Evolutionary conservation across 2,329 filamentous ascomycete species (phyloP).

Genomic region (Didymella segeticola): DNA sequence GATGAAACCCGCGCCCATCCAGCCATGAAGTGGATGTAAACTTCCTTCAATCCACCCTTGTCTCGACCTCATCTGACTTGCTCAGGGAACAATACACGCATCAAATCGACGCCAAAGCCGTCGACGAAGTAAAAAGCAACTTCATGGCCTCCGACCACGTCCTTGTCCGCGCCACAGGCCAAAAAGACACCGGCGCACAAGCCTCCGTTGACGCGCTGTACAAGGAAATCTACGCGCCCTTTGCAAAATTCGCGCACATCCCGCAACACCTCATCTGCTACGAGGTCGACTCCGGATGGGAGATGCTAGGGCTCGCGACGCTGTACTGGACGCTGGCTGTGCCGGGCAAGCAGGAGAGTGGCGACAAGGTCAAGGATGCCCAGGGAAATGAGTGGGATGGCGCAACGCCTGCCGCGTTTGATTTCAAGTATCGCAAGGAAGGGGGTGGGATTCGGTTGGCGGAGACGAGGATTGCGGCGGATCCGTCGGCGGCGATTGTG

Average conservation of each 20-base stretch:
- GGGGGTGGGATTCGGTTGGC: constrained; percentile 6
- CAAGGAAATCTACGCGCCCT: constrained; percentile 19
- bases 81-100: constrained; percentile 19
- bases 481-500: constrained; percentile 17
- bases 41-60: not conserved
- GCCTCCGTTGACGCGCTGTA: constrained; percentile 3
- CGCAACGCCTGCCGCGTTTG: constrained; percentile 11
- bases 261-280: constrained; percentile 12
- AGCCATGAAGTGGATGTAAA: constrained; percentile 23
- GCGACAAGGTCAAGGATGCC: constrained; percentile 6
- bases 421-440: constrained; percentile 14
- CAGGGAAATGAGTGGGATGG: constrained; percentile 22
- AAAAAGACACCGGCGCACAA: constrained; percentile 9
- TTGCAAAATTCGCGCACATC: constrained; percentile 10
- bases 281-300: constrained; percentile 17
- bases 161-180: constrained; percentile 15
- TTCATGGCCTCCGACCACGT: constrained; percentile 8
- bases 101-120: constrained; percentile 14
- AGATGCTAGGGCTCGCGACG: constrained; percentile 19
- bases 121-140: constrained; percentile 4
- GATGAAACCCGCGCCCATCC: constrained; percentile 18
- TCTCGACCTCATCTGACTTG: not conserved
- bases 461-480: constrained; percentile 13
- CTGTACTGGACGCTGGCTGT: constrained; percentile 16
- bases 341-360: constrained; percentile 12